Evolutionary conservation across 2,329 filamentous ascomycete species (phyloP).

Genomic region (Alternaria triticina): DNA sequence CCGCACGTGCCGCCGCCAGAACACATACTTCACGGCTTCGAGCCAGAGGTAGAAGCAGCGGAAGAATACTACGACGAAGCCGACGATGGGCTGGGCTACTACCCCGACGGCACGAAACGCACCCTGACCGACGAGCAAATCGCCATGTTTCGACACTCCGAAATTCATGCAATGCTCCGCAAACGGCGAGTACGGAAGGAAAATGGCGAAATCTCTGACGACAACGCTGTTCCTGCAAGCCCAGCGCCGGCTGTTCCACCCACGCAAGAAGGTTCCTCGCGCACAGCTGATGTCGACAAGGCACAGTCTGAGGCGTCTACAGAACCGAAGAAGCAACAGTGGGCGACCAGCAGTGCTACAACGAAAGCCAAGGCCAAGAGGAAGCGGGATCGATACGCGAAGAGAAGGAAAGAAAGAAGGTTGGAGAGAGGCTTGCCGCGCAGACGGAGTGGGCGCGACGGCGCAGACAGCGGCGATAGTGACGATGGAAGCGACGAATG

Average conservation of each 20-base stretch:
- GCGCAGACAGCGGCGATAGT: constrained; percentile 23
- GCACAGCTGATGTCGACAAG: constrained; percentile 11
- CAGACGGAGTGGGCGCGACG: constrained; percentile 10
- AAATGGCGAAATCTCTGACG: constrained; percentile 22
- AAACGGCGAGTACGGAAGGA: constrained; percentile 35
- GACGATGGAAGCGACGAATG: constrained; percentile 48
- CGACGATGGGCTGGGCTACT: constrained; percentile 79
- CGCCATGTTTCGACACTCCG: constrained; percentile 86
- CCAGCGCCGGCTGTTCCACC: neutral
- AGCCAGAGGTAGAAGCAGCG: constrained; percentile 36
- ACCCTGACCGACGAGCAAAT: constrained; percentile 93
- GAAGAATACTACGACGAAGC: constrained; percentile 50
- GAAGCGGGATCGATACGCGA: constrained; percentile 32
- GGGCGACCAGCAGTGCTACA: constrained; percentile 33
- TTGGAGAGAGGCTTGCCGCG: constrained; percentile 17
- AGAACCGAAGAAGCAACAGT: constrained; percentile 32
- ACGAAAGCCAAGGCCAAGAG: constrained; percentile 34
- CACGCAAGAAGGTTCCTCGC: neutral
- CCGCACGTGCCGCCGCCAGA: constrained; percentile 46
- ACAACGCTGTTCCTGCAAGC: neutral
- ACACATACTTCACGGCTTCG: constrained; percentile 36
- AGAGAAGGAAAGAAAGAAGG: constrained; percentile 31
- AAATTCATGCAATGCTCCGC: constrained; percentile 73
- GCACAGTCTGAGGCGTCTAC: constrained; percentile 20
- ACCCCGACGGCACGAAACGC: constrained; percentile 83